Conservation (phyloP, 306 rosid species). For the Gleditsia sinensis region DNA sequence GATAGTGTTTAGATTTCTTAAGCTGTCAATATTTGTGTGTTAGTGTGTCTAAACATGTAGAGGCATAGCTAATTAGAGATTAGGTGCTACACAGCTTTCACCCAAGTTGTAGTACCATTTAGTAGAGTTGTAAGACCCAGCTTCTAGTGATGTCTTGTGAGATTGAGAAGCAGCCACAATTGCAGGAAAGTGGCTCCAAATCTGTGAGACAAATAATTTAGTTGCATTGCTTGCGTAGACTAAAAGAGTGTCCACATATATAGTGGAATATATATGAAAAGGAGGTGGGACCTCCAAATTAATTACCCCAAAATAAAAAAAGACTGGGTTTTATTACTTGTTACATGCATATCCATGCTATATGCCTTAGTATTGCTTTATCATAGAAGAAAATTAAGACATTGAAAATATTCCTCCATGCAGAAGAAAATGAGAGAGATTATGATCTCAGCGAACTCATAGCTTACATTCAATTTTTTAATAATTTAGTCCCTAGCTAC, state of each 20-base stretch:
- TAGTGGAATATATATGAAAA: constrained; percentile 42
- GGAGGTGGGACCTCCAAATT: constrained; percentile 31
- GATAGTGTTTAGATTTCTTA: no score
- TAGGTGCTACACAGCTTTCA: not conserved
- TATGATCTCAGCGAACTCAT: no score
- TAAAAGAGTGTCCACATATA: constrained; percentile 29
- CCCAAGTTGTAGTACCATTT: not conserved
- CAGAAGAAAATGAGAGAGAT: no score
- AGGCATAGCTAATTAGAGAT: not conserved
- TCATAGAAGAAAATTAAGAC: constrained; percentile 42
- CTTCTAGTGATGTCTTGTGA: not conserved
- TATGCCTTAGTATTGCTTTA: constrained; percentile 32
- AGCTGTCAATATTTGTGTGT: not conserved
- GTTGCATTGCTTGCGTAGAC: not conserved
- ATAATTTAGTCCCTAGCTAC: no score
- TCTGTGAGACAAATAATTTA: not conserved
- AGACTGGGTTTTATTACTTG: constrained; percentile 25
- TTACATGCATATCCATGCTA: constrained; percentile 25
- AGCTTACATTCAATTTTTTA: no score
- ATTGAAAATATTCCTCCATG: constrained; percentile 45
- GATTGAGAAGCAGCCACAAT: constrained; percentile 9
- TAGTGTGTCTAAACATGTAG: not conserved
- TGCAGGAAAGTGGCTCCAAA: constrained; percentile 1
- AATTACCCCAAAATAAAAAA: constrained; percentile 34
- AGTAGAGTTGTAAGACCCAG: not conserved